Percentiles rank a stretch among this genome's conserved stretches.
Evolutionary conservation across 2,329 filamentous ascomycete genomes (phyloP).

Genomic region (Fusarium sp.): DNA sequence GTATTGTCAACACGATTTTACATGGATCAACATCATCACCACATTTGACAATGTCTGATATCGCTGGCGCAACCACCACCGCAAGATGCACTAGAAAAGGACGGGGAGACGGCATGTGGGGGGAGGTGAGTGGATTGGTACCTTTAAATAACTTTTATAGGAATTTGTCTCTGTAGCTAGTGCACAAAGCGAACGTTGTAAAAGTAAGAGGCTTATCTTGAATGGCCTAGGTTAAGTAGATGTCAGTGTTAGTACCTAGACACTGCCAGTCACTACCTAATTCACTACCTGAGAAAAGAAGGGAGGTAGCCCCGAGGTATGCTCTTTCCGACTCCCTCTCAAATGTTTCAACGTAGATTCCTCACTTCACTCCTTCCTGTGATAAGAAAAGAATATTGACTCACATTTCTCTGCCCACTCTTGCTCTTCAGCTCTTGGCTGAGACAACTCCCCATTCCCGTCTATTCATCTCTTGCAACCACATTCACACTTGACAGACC

Average conservation of each 20-base stretch:
- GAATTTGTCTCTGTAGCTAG: not conserved
- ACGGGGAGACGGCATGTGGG: conserved; percentile 41
- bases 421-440: not conserved
- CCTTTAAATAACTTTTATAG: conserved; percentile 13
- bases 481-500: not conserved
- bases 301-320: not conserved
- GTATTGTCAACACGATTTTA: not conserved
- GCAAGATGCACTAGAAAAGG: conserved; percentile 8
- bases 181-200: not conserved
- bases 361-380: conserved; percentile 12
- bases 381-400: conserved; percentile 29
- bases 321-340: conserved; percentile 1
- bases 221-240: not conserved
- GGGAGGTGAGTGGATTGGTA: conserved; percentile 1
- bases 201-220: not conserved
- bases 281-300: not conserved
- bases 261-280: not conserved
- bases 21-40: conserved; percentile 15
- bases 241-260: not conserved
- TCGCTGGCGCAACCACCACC: conserved; percentile 23
- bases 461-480: not conserved
- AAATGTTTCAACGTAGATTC: conserved; percentile 21
- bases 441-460: conserved; percentile 21
- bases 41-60: conserved; percentile 16
- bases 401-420: not conserved